Percentiles rank a stretch among this genome's conserved stretches.
Conservation (phyloP, 2,329 filamentous ascomycete species). For the Botrytis deweyae region DNA sequence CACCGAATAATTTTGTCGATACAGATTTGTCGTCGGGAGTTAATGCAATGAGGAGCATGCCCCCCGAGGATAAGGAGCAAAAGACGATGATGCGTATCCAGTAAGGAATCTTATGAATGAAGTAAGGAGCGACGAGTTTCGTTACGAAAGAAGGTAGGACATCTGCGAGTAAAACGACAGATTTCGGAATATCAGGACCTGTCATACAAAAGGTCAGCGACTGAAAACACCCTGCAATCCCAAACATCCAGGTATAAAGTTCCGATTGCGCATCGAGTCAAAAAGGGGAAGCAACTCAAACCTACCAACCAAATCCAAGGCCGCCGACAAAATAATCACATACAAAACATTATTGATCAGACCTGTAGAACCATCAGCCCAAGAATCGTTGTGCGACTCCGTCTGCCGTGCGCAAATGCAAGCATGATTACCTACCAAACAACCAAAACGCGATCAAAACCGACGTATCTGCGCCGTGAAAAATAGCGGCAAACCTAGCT, state of each 20-base stretch:
- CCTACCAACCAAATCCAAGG: conserved; percentile 80
- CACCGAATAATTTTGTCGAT: conserved; percentile 73
- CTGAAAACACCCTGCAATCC: not conserved
- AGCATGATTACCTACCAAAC: conserved; percentile 64
- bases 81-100: conserved; percentile 70
- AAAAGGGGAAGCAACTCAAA: not conserved
- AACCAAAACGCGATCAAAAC: conserved; percentile 88
- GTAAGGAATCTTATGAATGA: conserved; percentile 87
- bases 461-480: conserved; percentile 66
- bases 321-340: conserved; percentile 92
- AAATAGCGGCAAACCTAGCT: conserved; percentile 60
- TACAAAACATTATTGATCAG: conserved; percentile 98
- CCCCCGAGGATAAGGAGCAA: conserved; percentile 70
- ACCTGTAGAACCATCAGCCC: conserved; percentile 49
- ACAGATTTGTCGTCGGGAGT: conserved; percentile 68
- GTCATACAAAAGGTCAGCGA: not conserved
- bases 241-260: not conserved
- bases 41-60: conserved; percentile 86
- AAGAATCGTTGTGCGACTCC: not conserved
- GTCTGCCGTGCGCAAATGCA: not conserved
- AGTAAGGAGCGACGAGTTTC: conserved; percentile 88
- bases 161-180: conserved; percentile 87
- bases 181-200: conserved; percentile 77
- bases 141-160: conserved; percentile 86
- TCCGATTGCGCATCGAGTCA: not conserved